Evolutionary conservation across 345 rosid species (phyloP), one percentile per base, ranked within the genome.

Genomic region (Erucastrum elatum): DNA sequence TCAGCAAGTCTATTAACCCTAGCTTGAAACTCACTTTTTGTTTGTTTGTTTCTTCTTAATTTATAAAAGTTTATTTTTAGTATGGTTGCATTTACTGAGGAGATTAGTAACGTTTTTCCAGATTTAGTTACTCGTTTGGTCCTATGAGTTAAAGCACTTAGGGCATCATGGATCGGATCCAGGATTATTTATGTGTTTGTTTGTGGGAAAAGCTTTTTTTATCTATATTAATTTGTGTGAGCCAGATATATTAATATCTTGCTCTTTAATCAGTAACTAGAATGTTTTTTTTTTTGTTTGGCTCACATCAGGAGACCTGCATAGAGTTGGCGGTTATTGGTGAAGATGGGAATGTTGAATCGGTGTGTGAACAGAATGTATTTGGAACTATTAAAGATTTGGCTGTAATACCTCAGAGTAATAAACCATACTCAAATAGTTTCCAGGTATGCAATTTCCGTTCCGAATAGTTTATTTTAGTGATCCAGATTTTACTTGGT

Each of bases 321-420:
- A 86, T 96, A 75, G 99, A 96, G 77, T 82, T 96, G 88, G 96
- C 86, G 78, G 77, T 84, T 29, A 84, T 93, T 41, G 89, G 87
- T 26, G 90, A 87, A 74, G 99, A 93, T 63, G 99, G 99, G 70
- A 77, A 85, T 80, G 85, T 81, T 7, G 88, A 88, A 80, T 86
- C 99, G 35, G 82, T 93, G 21, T 89, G 94, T 58, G 99, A 93
- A 81, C 98, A 95, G 84, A 75, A 91, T 72, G 90, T 88, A 37
- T 91, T 91, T 84, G 99, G 99, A 70, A 87, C 85, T 13, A 91
- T 95, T 60, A 91, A 89, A 85, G 99, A 93, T 87, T 86, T 95
- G 68, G 90, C 90, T 56, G 83, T 87, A 73, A 71, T 93, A 27
- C 92, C 97, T 72, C 88, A 87, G 91, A 88, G 82, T 66, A 89